A percentile compares a stretch with the other conserved stretches of the same genome.
These are phyloP conservation scores for Epichloe aotearoae DNA, from an alignment of 2,329 filamentous ascomycete genomes.

Conservation along the genomic window DNA sequence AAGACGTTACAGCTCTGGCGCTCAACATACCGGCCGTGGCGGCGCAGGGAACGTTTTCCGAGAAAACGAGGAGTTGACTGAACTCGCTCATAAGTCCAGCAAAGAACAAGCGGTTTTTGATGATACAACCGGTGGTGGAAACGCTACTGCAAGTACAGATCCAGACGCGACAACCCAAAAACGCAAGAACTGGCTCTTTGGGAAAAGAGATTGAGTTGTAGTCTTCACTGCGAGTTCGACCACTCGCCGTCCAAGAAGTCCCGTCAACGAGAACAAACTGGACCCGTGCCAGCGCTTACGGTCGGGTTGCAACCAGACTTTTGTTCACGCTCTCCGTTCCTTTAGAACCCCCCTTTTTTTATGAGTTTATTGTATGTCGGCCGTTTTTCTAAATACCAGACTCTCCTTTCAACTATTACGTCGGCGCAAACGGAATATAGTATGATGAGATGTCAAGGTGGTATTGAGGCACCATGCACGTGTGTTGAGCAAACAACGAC, in stretches of 20 bases:
- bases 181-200: slow-evolving; percentile 36
- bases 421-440: too few species aligned
- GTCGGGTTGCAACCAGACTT: too few species aligned
- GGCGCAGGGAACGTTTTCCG: slow-evolving; percentile 60
- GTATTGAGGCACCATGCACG: too few species aligned
- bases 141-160: slow-evolving; percentile 1
- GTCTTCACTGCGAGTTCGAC: background rate
- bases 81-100: slow-evolving; percentile 16
- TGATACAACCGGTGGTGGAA: slow-evolving; percentile 10
- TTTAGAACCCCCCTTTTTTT: too few species aligned
- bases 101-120: slow-evolving; percentile 21
- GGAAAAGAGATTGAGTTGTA: slow-evolving; percentile 29
- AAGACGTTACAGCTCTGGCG: slow-evolving; percentile 43
- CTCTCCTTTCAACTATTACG: too few species aligned
- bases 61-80: slow-evolving; percentile 27
- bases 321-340: too few species aligned
- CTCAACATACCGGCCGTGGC: slow-evolving; percentile 57
- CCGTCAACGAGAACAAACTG: background rate
- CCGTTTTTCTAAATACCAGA: too few species aligned
- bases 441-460: too few species aligned
- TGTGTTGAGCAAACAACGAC: too few species aligned
- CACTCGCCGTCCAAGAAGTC: background rate
- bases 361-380: too few species aligned
- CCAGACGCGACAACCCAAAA: slow-evolving; percentile 21
- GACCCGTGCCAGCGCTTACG: too few species aligned